Evolutionary conservation across 2,329 filamentous ascomycete genomes (phyloP).

Genomic region (Plenodomus tracheiphilus): DNA sequence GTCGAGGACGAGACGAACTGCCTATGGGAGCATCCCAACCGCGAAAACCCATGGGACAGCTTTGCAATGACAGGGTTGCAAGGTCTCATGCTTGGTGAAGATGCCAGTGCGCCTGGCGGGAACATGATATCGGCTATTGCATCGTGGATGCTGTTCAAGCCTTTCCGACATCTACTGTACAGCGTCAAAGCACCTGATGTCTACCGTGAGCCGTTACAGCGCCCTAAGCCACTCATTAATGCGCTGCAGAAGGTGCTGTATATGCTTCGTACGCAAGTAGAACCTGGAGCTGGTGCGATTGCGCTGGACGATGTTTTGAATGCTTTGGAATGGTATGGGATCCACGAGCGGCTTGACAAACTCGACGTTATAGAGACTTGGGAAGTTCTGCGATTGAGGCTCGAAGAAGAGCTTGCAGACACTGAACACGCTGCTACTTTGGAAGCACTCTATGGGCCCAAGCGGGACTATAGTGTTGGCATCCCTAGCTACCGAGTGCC

Average conservation of each 20-base stretch:
- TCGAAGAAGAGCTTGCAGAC: conserved; percentile 56
- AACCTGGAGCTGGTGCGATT: conserved; percentile 41
- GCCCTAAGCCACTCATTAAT: conserved; percentile 55
- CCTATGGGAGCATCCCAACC: conserved; percentile 62
- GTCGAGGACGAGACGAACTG: conserved; percentile 63
- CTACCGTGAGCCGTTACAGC: conserved; percentile 49
- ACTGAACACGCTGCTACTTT: conserved; percentile 49
- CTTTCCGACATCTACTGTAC: conserved; percentile 61
- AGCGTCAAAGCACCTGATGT: conserved; percentile 52
- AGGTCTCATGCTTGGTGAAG: conserved; percentile 45
- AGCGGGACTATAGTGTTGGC: conserved; percentile 35
- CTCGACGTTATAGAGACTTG: conserved; percentile 59
- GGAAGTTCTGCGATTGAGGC: conserved; percentile 56
- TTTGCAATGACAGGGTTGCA: conserved; percentile 61
- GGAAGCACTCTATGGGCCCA: conserved; percentile 52
- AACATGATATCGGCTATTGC: conserved; percentile 59
- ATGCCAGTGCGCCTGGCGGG: conserved; percentile 38
- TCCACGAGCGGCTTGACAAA: conserved; percentile 44
- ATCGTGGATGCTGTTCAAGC: conserved; percentile 62
- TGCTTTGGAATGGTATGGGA: conserved; percentile 47
- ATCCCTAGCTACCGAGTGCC: conserved; percentile 43
- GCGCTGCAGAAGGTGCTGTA: conserved; percentile 58
- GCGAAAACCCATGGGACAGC: conserved; percentile 61
- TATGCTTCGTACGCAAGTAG: conserved; percentile 50
- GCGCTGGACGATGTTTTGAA: conserved; percentile 40